Base-by-base conservation (phyloP, 2,329 filamentous ascomycete species). In the Talaromyces sp. region DNA sequence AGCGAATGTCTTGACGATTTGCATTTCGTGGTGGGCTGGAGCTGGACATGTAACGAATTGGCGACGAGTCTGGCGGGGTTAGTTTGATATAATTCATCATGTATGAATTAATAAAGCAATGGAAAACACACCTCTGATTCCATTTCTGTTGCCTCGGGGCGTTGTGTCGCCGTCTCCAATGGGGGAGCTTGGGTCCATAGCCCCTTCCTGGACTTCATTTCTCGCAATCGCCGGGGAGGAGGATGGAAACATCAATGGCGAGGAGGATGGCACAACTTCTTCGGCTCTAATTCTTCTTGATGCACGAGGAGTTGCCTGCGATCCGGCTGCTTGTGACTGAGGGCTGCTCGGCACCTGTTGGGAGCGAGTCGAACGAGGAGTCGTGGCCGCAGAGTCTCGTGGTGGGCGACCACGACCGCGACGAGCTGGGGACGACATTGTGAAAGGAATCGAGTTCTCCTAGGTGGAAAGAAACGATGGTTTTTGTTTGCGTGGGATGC, bases 11-110 rank as follows among this genome's bases (percentile, higher is more conserved):
- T 65, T 84, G 78, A 61, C 83, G 76, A 56, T 72, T 77, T 58
- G 79, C 77, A 65, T 80, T 72, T 71, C 86, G 86, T n/a, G 86
- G 87, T 30, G 92, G 91, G 72, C 91, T 96, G 42, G 94, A 96
- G 76, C 92, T 96, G 40, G 92, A 87, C 61, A 91, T 91, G 73
- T 97, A 98, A 74, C 88, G 87, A 67, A 98, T 91, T 1, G 94
- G 94, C 0, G 94, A 98, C 0, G 94, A 98, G 71, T 93, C 94
- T 96, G 67, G 1, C 51, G 44, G 31, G 12, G 50, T 53, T 31
- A 53, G 50, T 7, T 31, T 53, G 27, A 27, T 27, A 23, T 8
- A 59, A 31, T 44, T 31, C 16, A 31, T 59, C 10, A 59, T 36
- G 34, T 34, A n/a, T n/a, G 6, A 4, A n/a, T 54, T 33, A 4